A percentile compares a stretch with the other conserved stretches of the same genome.
Evolutionary conservation across 305 asterid species (phyloP).

Genomic region (Solanum chacoense): DNA sequence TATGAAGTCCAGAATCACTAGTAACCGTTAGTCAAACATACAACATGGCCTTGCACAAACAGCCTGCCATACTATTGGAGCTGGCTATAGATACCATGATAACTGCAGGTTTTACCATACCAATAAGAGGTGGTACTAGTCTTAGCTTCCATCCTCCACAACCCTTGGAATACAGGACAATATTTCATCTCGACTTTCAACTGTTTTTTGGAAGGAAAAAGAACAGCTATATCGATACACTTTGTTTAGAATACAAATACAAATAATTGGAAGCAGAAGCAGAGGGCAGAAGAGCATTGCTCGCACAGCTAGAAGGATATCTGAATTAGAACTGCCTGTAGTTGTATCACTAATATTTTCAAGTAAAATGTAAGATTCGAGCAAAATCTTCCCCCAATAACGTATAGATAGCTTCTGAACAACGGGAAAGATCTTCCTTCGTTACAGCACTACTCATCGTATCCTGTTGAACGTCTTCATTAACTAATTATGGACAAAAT

Average conservation of each 20-base stretch:
- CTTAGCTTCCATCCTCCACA: not conserved
- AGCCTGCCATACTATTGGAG: not conserved
- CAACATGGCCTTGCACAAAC: not conserved
- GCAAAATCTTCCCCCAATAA: not conserved
- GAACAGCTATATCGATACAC: not conserved
- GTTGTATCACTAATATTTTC: not conserved
- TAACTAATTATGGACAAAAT: not conserved
- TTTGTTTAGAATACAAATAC: not conserved
- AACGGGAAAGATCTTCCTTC: not conserved
- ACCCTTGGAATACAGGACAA: not conserved
- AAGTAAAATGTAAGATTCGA: not conserved
- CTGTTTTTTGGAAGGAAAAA: not conserved
- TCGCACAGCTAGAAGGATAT: not conserved
- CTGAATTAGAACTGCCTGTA: not conserved
- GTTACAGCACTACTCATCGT: not conserved
- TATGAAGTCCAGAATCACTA: not conserved
- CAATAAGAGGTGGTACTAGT: not conserved
- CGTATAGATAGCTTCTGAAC: not conserved
- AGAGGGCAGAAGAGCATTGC: not conserved
- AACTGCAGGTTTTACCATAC: not conserved
- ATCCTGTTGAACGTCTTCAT: not conserved
- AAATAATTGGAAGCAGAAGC: not conserved
- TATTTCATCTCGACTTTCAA: not conserved
- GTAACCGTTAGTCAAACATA: not conserved
- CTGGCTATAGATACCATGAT: not conserved